A percentile compares a stretch with the other conserved stretches of the same genome.
These are phyloP conservation scores for Vaccinium vitisidaea DNA, from an alignment of 148 eudicot genomes.

Conservation along the genomic window DNA sequence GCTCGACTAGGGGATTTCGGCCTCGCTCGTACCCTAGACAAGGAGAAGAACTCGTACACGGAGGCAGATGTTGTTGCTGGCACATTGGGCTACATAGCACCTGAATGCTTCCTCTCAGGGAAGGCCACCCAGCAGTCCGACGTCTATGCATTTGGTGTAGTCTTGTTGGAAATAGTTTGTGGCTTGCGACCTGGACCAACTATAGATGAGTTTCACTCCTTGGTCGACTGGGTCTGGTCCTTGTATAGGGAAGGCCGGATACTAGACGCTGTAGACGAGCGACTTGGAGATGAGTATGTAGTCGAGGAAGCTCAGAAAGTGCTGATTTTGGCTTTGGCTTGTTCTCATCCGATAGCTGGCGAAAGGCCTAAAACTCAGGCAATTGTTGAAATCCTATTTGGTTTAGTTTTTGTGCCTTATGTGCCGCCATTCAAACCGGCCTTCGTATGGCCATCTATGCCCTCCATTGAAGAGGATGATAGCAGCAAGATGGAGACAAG, in stretches of 20 bases:
- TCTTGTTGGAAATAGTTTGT: slow-evolving; percentile 59
- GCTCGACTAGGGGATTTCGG: slow-evolving; percentile 89
- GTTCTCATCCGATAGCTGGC: slow-evolving; percentile 56
- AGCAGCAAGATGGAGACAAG: too few species aligned
- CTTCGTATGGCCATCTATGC: slow-evolving; percentile 70
- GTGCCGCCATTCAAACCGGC: slow-evolving; percentile 79
- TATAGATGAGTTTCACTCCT: slow-evolving; percentile 32
- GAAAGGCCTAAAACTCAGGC: slow-evolving; percentile 60
- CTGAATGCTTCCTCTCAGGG: slow-evolving; percentile 84
- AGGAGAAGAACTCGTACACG: slow-evolving; percentile 52
- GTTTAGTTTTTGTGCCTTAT: slow-evolving; percentile 34
- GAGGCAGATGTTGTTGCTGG: slow-evolving; percentile 74
- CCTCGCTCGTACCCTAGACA: slow-evolving; percentile 78
- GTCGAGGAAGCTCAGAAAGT: slow-evolving; percentile 59
- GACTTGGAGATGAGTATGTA: slow-evolving; percentile 42
- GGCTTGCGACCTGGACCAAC: slow-evolving; percentile 61
- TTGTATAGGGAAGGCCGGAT: slow-evolving; percentile 59
- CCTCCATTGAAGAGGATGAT: slow-evolving; percentile 25
- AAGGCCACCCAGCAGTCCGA: slow-evolving; percentile 74
- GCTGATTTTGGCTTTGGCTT: slow-evolving; percentile 61
- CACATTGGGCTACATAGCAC: slow-evolving; percentile 88
- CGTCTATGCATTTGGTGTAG: slow-evolving; percentile 69
- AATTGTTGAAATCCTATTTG: slow-evolving; percentile 58
- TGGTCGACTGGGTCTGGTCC: slow-evolving; percentile 87
- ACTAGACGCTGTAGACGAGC: slow-evolving; percentile 50